Conservation (phyloP, 768 basidiomycete genomes). For the Suillus placidus region DNA sequence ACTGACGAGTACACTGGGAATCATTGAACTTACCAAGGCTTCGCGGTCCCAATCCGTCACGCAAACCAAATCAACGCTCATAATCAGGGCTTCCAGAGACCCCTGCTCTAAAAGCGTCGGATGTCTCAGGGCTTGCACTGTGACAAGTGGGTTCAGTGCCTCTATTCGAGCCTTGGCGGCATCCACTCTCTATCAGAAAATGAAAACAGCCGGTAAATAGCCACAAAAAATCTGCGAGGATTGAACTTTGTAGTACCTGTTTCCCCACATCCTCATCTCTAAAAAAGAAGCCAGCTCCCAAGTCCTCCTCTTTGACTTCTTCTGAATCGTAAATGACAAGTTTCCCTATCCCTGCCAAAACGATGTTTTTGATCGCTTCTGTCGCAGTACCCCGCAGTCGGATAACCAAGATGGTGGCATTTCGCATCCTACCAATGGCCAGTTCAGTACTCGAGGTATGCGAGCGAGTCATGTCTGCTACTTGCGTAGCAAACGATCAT, state of each 20-base stretch:
- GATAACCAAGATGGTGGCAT: constrained; percentile 85
- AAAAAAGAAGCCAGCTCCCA: constrained; percentile 92
- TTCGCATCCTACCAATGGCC: constrained; percentile 73
- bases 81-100: constrained; percentile 59
- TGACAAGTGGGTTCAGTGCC: constrained; percentile 90
- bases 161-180: constrained; percentile 85
- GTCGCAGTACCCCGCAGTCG: constrained; percentile 83
- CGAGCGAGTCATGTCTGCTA: constrained; percentile 2
- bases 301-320: constrained; percentile 78
- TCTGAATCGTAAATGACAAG: constrained; percentile 82
- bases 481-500: not conserved
- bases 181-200: constrained; percentile 68
- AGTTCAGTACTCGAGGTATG: constrained; percentile 15
- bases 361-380: constrained; percentile 96
- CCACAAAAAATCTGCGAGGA: constrained; percentile 39
- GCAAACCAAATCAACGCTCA: constrained; percentile 81
- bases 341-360: constrained; percentile 92
- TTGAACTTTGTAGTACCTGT: constrained; percentile 54
- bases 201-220: constrained; percentile 38
- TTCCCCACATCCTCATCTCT: constrained; percentile 90
- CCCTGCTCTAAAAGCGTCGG: constrained; percentile 49
- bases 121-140: constrained; percentile 67
- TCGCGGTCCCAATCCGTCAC: constrained; percentile 77
- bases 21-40: constrained; percentile 59
- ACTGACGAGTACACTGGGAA: constrained; percentile 8